These are phyloP conservation scores for Candida cerambycidarum DNA, from an alignment of 805 yeast genomes.

Conservation along the genomic window DNA sequence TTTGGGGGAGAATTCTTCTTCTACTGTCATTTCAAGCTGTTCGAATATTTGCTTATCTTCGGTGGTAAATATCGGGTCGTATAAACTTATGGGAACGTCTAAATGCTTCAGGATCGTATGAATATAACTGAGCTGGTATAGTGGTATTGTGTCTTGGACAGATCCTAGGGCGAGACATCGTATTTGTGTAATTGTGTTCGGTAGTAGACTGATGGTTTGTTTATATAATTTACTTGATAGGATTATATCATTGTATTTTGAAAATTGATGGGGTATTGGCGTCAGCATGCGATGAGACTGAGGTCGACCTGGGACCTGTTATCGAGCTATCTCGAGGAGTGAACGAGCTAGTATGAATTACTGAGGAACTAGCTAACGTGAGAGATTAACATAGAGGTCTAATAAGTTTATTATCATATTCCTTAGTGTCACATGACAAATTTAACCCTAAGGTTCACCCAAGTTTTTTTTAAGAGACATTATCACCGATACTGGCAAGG, in stretches of 20 bases:
- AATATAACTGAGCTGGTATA: slow-evolving; percentile 65
- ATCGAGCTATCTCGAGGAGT: no score
- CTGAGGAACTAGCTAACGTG: no score
- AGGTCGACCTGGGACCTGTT: no score
- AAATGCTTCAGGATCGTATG: slow-evolving; percentile 32
- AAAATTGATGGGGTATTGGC: neutral
- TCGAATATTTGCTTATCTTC: slow-evolving; percentile 40
- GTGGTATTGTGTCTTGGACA: slow-evolving; percentile 59
- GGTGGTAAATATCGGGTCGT: slow-evolving; percentile 62
- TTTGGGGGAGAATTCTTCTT: slow-evolving; percentile 11
- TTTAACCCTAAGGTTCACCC: no score
- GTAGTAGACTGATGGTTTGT: neutral
- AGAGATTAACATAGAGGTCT: no score
- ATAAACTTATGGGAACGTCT: slow-evolving; percentile 41
- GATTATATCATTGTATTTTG: neutral
- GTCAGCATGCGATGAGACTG: neutral
- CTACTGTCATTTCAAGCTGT: slow-evolving; percentile 15
- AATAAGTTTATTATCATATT: no score
- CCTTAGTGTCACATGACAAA: no score
- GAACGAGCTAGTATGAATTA: no score
- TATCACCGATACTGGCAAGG: no score
- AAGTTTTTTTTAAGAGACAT: no score
- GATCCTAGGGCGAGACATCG: slow-evolving; percentile 75
- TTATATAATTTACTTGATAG: neutral
- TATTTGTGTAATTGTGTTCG: slow-evolving; percentile 25